Evolutionary conservation across 1,284 basidiomycete genomes (phyloP), one percentile per base, ranked within the genome.

Genomic region (Butyriboletus appendiculatus): DNA sequence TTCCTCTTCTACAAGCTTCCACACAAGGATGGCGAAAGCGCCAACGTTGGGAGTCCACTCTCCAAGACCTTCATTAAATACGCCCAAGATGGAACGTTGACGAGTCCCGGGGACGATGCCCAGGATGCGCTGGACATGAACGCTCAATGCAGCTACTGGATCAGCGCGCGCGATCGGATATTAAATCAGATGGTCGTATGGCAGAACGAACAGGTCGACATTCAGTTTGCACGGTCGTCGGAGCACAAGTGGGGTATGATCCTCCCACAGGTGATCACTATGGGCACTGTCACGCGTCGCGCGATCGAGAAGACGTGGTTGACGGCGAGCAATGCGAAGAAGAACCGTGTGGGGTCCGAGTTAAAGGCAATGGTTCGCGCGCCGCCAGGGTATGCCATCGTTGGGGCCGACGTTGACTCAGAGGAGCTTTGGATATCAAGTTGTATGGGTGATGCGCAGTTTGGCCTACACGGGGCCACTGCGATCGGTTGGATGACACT

Each of bases 401-500:
- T 99, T 22, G 97, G 97, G 11, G 97, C 97, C 0, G 97, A 99
- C 70, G 97, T 99, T 20, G 96, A 99, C 72, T 97, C 94, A 32
- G 96, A 99, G 74, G 97, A 99, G 73, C 79, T 99, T 24, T 99
- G 97, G 97, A 99, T 99, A 62, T 97, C 96, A 44, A 96, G 93
- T 65, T 94, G 95, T 56, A 97, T 98, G 94, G 96, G 96, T 4
- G 97, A 99, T 68, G 94, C 96, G 0, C 96, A 99, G 73, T 98
- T 99, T 69, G 97, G 96, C 9, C 74, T 98, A 54, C 96, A 99
- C 63, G 96, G 97, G 16, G 94, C 95, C 4, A 98, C 96, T 1
- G 95, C 96, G 0, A 88, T 99, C 43, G 97, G 96, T 0, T 99
- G 96, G 97, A 99, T 99, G 96, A 99, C 96, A 12, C 82, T 99